Evolutionary conservation across 2,329 filamentous ascomycete genomes (phyloP), one percentile per base, ranked within the genome.

Genomic region (Sporothrix dimorphospora): DNA sequence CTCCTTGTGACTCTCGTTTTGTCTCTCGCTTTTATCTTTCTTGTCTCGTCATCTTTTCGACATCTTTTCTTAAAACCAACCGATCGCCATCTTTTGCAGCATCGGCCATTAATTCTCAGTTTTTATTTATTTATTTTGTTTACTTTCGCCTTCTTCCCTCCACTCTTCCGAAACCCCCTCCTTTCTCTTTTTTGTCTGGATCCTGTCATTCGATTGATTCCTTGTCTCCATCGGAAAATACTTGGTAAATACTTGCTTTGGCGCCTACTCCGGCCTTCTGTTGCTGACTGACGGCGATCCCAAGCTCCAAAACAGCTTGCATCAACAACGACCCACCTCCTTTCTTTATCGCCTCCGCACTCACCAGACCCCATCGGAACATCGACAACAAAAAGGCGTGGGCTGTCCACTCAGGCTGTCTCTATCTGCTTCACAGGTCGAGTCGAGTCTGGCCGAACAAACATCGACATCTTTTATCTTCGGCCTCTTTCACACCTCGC

Each of bases 231-330:
- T 53, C 34, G 42, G 38, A 34, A 34, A 49, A 47, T 49, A 66
- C 63, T 53, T 63, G 49, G n/a, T 38, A 38, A 51, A 63, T 69
- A 38, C 47, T 19, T 71, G 47, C 34, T 71, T 66, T 51, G 49
- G 63, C 63, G 63, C 27, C 63, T 24, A 21, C 40, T 49, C 42
- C 47, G 45, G 55, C 57, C 34, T 72, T 49, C 63, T 66, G 71
- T 61, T 72, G 67, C 67, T 70, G 57, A 72, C 71, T 72, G 66
- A 61, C 57, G 66, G 45, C 71, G 53, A 53, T 69, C 65, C 65
- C 45, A 61, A 69, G 53, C 40, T 69, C 65, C 42, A 49, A 69
- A 63, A 72, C 53, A 72, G 30, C 53, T 69, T 61, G 51, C 55
- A 34, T 57, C 51, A 49, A 66, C 51, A 51, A 16, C 30, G 42